Base-by-base conservation (phyloP, 306 rosid species). In the Lotus japonicus region DNA sequence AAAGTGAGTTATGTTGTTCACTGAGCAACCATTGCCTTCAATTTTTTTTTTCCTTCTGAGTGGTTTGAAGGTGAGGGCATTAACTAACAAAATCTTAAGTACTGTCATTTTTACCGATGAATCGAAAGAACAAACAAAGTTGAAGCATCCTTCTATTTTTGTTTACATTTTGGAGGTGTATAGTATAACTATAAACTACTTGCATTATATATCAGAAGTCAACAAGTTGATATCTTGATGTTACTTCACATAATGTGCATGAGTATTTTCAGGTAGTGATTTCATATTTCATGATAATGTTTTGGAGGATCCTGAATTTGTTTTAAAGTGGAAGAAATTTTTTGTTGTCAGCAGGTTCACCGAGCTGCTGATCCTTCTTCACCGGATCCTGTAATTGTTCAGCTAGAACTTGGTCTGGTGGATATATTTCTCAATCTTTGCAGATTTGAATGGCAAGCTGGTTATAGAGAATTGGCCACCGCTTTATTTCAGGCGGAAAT, bases 401-500 rank as follows among this genome's bases (percentile, higher is more conserved):
- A 88, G 85, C 83, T 80, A 75, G 98, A 92, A 80, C 88, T 88
- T 82, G 84, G 96, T 77, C 97, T 92, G 64, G 98, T 90, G 60
- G 96, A 92, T 80, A 79, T 90, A 72, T 92, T 92, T 82, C 75
- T 92, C 58, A 80, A 89, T 83, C 88, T 90, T 49, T 92, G 98
- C 77, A 80, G 91, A 58, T 88, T 92, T 66, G 98, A 92, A 67
- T 92, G 98, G 98, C 98, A 92, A 79, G 80, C 88, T 58, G 98
- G 98, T 73, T 90, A 88, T 49, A 88, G 80, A 78, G 98, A 92
- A 81, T 79, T 90, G 73, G 85, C 97, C 80, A 90, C 97, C 48
- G 91, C 88, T 71, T 77, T 92, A 68, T 88, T 92, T 88, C 98
- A 90, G 92, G 97, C 98, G 75, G 97, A 89, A 82, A 84, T 92